Conservation (phyloP, 345 rosid species). For the Dipteronia dyeriana region DNA sequence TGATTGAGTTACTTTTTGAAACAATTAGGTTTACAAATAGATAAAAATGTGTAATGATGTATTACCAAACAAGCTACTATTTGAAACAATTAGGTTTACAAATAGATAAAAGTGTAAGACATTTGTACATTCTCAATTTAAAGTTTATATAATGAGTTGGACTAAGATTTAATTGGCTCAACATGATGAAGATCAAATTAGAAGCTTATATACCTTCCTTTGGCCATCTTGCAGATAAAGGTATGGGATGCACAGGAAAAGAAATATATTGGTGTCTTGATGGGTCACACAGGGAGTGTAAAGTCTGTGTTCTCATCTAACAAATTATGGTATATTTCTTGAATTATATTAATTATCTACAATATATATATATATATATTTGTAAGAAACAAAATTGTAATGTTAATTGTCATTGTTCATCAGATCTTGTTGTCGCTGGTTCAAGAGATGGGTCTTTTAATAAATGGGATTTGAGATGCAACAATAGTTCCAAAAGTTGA, state of each 20-base stretch:
- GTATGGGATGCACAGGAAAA: constrained; percentile 74
- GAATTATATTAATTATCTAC: not conserved
- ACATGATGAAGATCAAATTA: not conserved
- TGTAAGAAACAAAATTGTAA: not conserved
- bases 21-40: not conserved
- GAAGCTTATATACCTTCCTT: not conserved
- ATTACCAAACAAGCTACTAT: not conserved
- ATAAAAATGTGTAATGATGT: no score
- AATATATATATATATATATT: no score
- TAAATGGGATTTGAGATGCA: constrained; percentile 91
- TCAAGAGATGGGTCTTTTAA: constrained; percentile 95
- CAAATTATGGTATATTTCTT: constrained; percentile 57
- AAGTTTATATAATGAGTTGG: not conserved
- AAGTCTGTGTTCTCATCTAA: constrained; percentile 83
- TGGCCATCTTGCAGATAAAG: constrained; percentile 55
- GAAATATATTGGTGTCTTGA: constrained; percentile 59
- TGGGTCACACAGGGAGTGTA: constrained; percentile 81
- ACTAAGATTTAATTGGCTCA: not conserved
- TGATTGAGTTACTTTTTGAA: not conserved
- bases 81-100: not conserved
- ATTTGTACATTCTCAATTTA: not conserved
- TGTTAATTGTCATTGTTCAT: constrained; percentile 4
- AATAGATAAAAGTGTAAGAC: not conserved
- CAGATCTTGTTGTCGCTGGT: constrained; percentile 86
- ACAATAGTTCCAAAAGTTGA: constrained; percentile 34